Conservation (phyloP, 306 rosid genomes). For the Vicia faba region DNA sequence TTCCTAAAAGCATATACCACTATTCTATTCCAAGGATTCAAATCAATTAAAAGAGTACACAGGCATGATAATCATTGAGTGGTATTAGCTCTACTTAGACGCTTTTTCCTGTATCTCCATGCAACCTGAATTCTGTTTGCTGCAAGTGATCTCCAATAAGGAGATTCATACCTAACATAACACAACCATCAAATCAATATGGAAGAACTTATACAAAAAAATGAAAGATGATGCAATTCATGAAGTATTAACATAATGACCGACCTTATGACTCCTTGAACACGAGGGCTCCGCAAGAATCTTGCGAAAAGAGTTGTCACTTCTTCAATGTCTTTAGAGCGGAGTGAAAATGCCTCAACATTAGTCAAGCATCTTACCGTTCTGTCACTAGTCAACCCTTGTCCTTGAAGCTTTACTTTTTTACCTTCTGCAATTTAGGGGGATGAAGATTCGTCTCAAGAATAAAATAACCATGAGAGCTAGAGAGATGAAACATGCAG, state of each 20-base stretch:
- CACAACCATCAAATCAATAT: not conserved
- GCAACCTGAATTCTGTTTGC: slow-evolving; percentile 78
- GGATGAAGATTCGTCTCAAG: too few relatives aligned
- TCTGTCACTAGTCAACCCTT: slow-evolving; percentile 45
- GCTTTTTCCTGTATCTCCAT: slow-evolving; percentile 68
- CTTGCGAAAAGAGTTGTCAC: slow-evolving; percentile 76
- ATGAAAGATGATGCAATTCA: too few relatives aligned
- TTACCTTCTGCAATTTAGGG: slow-evolving; percentile 54
- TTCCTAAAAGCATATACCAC: too few relatives aligned
- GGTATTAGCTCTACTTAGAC: slow-evolving; percentile 26
- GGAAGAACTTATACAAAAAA: too few relatives aligned
- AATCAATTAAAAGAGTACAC: not conserved
- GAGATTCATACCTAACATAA: slow-evolving; percentile 63
- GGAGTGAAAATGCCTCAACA: slow-evolving; percentile 68
- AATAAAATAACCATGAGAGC: too few relatives aligned
- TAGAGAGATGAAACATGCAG: not conserved
- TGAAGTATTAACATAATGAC: too few relatives aligned
- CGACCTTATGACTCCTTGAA: slow-evolving; percentile 67
- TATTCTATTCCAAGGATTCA: too few relatives aligned
- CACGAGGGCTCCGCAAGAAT: slow-evolving; percentile 72
- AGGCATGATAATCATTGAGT: not conserved
- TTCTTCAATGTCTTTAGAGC: slow-evolving; percentile 72
- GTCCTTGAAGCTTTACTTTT: slow-evolving; percentile 63
- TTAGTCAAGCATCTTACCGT: slow-evolving; percentile 41
- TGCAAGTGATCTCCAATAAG: slow-evolving; percentile 78